phyloP scores from a whole-genome alignment of 108 stramenopile genomes.

The Asterionellopsis glacialis region DNA sequence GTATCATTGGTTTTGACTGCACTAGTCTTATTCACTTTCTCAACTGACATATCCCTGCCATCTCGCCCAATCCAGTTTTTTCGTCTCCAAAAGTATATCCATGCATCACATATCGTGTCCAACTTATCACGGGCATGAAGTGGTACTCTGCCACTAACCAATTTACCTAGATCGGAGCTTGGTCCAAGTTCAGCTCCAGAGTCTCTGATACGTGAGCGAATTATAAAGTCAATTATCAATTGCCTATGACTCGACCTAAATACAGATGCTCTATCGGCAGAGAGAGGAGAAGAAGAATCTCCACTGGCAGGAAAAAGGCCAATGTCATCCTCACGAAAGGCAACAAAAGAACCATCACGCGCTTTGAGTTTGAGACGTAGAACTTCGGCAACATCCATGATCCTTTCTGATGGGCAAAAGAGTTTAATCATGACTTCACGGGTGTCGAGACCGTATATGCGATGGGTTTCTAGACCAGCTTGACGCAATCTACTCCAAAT shows the following conservation, averaged over 20 bases:
- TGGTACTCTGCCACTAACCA: conserved; percentile 74
- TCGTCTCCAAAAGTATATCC: conserved; percentile 74
- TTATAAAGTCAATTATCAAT: conserved; percentile 87
- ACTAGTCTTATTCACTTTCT: conserved; percentile 4
- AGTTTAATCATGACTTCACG: conserved; percentile 85
- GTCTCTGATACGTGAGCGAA: conserved; percentile 82
- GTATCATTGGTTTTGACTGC: background rate
- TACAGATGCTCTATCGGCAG: conserved; percentile 47
- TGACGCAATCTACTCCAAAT: conserved; percentile 89
- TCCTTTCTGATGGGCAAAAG: conserved; percentile 78
- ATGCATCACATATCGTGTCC: conserved; percentile 58
- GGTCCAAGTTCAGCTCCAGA: conserved; percentile 87
- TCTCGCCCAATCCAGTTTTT: conserved; percentile 53
- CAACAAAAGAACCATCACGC: conserved; percentile 63
- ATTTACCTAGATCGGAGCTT: conserved; percentile 69
- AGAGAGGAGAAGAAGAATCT: conserved; percentile 41
- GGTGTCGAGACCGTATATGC: conserved; percentile 66
- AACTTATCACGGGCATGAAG: conserved; percentile 83
- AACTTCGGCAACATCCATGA: conserved; percentile 90
- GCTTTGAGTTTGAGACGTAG: conserved; percentile 78
- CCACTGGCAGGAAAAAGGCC: conserved; percentile 43
- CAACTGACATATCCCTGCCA: conserved; percentile 26
- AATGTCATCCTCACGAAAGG: conserved; percentile 77
- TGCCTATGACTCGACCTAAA: conserved; percentile 82
- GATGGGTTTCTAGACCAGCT: conserved; percentile 86